Conservation (phyloP, 2,329 filamentous ascomycete species). For the Sporothrix dimorphospora region DNA sequence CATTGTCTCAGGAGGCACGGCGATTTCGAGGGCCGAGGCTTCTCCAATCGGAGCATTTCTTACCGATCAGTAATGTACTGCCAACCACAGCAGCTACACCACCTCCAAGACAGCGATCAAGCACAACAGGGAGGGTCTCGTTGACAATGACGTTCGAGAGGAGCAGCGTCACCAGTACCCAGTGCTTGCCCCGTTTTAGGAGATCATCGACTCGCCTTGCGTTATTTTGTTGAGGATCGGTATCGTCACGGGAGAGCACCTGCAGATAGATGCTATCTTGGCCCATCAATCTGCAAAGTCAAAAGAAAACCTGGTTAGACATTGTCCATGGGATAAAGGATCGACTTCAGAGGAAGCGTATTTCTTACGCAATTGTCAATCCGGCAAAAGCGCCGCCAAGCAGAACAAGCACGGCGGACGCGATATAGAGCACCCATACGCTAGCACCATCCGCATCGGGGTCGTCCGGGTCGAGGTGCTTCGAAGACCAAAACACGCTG, state of each 20-base stretch:
- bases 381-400: slow-evolving; percentile 93
- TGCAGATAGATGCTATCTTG: slow-evolving; percentile 97
- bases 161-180: slow-evolving; percentile 93
- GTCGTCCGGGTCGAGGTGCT: slow-evolving; percentile 47
- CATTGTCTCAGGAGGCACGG: no score
- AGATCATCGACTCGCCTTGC: slow-evolving; percentile 79
- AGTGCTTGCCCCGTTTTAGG: slow-evolving; percentile 89
- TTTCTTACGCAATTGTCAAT: slow-evolving; percentile 76
- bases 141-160: slow-evolving; percentile 98
- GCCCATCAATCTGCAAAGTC: slow-evolving; percentile 56
- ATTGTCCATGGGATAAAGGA: background rate
- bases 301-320: background rate
- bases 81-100: slow-evolving; percentile 93
- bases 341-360: background rate
- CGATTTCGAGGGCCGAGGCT: background rate
- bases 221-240: slow-evolving; percentile 83
- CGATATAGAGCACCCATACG: slow-evolving; percentile 78
- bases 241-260: slow-evolving; percentile 83
- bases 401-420: slow-evolving; percentile 80
- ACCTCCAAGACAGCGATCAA: slow-evolving; percentile 90
- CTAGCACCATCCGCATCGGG: slow-evolving; percentile 63
- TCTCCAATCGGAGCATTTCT: slow-evolving; percentile 36
- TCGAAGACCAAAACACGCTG: background rate
- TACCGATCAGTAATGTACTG: slow-evolving; percentile 92
- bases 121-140: slow-evolving; percentile 90